A percentile compares a stretch with the other conserved stretches of the same genome.
Evolutionary conservation across 2,329 filamentous ascomycete genomes (phyloP).

Genomic region (Aspergillus brunneoviolaceus): DNA sequence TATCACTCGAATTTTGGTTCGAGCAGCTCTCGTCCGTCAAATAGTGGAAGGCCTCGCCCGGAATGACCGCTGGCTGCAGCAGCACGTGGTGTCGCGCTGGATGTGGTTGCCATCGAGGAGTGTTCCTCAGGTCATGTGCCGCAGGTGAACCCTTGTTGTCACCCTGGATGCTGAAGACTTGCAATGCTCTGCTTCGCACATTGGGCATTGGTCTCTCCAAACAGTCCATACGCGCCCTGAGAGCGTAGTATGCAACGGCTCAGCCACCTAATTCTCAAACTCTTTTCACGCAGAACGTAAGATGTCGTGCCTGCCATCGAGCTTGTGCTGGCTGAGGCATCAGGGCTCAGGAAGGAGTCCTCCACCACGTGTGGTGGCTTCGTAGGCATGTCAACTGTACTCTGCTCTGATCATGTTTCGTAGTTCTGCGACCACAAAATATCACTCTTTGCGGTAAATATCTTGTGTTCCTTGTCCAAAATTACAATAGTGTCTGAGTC

Average conservation of each 20-base stretch:
- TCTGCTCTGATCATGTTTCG: slow-evolving; percentile 93
- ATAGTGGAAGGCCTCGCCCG: slow-evolving; percentile 78
- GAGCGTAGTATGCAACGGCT: slow-evolving; percentile 59
- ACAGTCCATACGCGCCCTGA: no score
- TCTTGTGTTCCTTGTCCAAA: slow-evolving; percentile 82
- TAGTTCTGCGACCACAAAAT: slow-evolving; percentile 71
- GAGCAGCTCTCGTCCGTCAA: slow-evolving; percentile 69
- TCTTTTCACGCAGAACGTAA: slow-evolving; percentile 70
- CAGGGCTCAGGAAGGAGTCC: slow-evolving; percentile 60
- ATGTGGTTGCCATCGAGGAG: slow-evolving; percentile 91
- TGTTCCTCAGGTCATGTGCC: slow-evolving; percentile 73
- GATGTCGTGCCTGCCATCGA: slow-evolving; percentile 61
- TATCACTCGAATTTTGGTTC: slow-evolving; percentile 83
- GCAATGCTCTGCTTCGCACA: no score
- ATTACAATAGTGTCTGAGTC: slow-evolving; percentile 86
- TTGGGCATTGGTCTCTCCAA: no score
- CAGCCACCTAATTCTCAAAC: slow-evolving; percentile 84
- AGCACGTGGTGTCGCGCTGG: slow-evolving; percentile 77
- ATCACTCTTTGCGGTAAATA: slow-evolving; percentile 83
- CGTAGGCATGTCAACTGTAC: slow-evolving; percentile 76
- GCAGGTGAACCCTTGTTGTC: slow-evolving; percentile 52
- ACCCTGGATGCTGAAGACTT: no score
- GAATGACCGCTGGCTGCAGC: slow-evolving; percentile 80
- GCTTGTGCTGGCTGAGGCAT: slow-evolving; percentile 54
- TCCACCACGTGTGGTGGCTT: slow-evolving; percentile 75